These are phyloP conservation scores for grape (Vitis vinifera) DNA, from an alignment of 164 flowering plant species.

Conservation along the genomic window DNA sequence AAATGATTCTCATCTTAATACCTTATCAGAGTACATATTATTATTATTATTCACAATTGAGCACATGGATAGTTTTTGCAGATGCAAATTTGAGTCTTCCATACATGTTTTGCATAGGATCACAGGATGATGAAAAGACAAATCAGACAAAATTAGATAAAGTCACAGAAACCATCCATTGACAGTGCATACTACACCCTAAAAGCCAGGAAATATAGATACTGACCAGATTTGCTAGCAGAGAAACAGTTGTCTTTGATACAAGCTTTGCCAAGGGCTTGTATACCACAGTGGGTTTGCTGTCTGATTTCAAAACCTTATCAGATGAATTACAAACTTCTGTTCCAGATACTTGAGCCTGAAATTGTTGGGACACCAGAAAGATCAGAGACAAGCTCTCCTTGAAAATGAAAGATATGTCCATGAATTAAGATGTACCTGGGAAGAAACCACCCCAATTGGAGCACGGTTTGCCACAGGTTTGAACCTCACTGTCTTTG, in stretches of 20 bases:
- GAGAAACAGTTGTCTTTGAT: conserved; percentile 66
- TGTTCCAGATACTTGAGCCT: conserved; percentile 51
- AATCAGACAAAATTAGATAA: background rate
- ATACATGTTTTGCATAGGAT: background rate
- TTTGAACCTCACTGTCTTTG: conserved; percentile 78
- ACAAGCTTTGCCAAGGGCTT: conserved; percentile 88
- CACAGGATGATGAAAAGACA: background rate
- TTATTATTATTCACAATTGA: no score
- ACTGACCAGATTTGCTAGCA: conserved; percentile 80
- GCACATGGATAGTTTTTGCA: background rate
- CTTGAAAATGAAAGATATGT: conserved; percentile 8
- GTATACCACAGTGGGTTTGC: conserved; percentile 50
- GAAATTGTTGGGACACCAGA: conserved; percentile 12
- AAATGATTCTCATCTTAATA: background rate
- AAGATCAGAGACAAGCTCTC: background rate
- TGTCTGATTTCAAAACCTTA: conserved; percentile 31
- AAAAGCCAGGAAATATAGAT: background rate
- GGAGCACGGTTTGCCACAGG: conserved; percentile 36
- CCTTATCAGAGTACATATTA: background rate
- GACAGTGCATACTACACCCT: no score
- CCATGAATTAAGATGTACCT: conserved; percentile 25
- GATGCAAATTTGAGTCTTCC: background rate
- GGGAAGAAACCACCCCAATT: conserved; percentile 30
- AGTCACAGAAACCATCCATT: no score
- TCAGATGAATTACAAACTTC: conserved; percentile 33